Base-by-base conservation (phyloP, 208 protist genomes). In the Trichomonas tenax region DNA sequence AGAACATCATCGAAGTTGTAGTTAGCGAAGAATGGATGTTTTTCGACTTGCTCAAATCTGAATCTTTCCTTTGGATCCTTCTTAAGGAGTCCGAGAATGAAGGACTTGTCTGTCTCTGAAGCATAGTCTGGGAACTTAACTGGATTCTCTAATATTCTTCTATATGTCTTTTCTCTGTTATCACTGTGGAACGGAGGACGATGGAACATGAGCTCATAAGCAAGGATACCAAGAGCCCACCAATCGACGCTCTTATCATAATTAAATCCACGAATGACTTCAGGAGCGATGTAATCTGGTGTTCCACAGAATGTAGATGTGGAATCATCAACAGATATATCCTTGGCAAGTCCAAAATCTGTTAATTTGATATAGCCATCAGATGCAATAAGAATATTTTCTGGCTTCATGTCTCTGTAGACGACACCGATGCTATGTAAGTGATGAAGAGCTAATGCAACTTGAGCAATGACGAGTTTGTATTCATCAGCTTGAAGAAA, bases 141-240 rank as follows among this genome's bases (percentile, higher is more conserved):
- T 44, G 97, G 72, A 31, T 82, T 97, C 63, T 72, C 86, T 8
- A 97, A 36, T 49, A 98, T 98, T 51, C 97, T 98, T 88, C 97
- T 84, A 72, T 98, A 98, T 96, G 98, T 98, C 45, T 96, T 96
- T 31, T 96, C 96, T 23, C 96, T 63, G 89, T 98, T 98, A 44
- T 98, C 96, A 49, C 82, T 96, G 82, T 98, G 98, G 58, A 98
- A 98, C 63, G 98, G 97, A 63, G 98, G 97, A 82, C 96, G 21
- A 0, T 97, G 97, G 44, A 97, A 97, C 21, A 98, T 86, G 97
- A 98, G 98, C 95, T 98, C 98, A 96, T 97, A 98, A 40, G 98
- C 51, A 8, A 98, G 96, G 10, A 98, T 98, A 45, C 98, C 98
- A 21, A 98, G 96, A 63, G 96, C 96, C 98, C 98, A 98, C 98